phyloP scores from a whole-genome alignment of 495 filamentous ascomycete genomes.

The Aspergillus affinis region DNA sequence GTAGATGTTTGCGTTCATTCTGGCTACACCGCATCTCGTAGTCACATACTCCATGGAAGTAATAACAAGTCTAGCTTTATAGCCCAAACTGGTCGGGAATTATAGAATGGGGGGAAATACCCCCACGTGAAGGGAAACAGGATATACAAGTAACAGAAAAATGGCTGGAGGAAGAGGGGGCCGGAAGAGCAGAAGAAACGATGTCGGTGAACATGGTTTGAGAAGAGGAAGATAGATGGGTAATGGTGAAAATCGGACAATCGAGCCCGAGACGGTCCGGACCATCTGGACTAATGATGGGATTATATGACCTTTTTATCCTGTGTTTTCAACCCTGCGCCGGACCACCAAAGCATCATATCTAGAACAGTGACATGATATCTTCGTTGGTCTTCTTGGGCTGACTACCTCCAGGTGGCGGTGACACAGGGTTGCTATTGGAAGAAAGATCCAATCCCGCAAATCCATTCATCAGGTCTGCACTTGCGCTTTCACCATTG shows the following conservation, averaged over 20 bases:
- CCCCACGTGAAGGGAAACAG: constrained; percentile 23
- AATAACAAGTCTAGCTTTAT: constrained; percentile 6
- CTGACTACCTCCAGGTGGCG: constrained; percentile 21
- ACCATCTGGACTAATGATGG: background rate
- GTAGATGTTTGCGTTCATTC: background rate
- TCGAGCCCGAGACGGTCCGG: background rate
- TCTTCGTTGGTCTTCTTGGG: constrained; percentile 79
- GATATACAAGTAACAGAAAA: constrained; percentile 12
- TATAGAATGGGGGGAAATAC: constrained; percentile 5
- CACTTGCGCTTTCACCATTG: constrained; percentile 34
- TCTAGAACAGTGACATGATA: constrained; percentile 82
- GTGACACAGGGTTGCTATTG: constrained; percentile 21
- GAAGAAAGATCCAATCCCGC: constrained; percentile 73
- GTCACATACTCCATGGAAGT: constrained; percentile 1
- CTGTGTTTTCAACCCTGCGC: background rate
- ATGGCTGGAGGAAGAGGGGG: background rate
- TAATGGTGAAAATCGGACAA: background rate
- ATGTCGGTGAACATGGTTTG: background rate
- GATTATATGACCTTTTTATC: background rate
- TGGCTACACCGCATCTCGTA: constrained; percentile 1
- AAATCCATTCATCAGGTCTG: constrained; percentile 82
- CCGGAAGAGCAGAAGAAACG: background rate
- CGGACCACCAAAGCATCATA: background rate
- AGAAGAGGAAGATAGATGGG: background rate
- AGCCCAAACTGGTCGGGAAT: background rate